Conservation (phyloP, 2,329 filamentous ascomycete species). For the Colletotrichum sp. region DNA sequence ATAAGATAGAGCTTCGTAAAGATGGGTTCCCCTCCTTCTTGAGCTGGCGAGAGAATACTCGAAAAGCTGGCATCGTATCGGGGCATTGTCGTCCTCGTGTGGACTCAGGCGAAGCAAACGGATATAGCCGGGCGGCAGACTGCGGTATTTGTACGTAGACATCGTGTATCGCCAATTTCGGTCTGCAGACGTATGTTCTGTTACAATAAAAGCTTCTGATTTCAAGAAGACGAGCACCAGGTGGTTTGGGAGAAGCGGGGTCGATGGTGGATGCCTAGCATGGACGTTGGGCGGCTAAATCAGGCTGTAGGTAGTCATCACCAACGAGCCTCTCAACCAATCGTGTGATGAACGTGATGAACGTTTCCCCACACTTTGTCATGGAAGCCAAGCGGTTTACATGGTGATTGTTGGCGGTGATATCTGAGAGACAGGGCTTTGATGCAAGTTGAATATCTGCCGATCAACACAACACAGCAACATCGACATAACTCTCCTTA, state of each 20-base stretch:
- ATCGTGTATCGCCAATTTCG: rapidly evolving
- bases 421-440: background rate
- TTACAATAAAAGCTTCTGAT: rapidly evolving
- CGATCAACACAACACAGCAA: no score
- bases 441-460: no score
- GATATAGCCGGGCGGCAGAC: background rate
- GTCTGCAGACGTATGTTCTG: rapidly evolving
- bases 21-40: background rate
- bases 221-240: background rate
- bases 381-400: background rate
- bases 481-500: no score
- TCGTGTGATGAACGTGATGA: no score
- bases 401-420: background rate
- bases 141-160: background rate
- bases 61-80: background rate
- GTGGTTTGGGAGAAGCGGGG: background rate
- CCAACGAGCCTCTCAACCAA: background rate
- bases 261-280: background rate
- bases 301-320: background rate
- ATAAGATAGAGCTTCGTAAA: background rate
- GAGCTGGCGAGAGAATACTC: background rate
- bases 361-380: background rate
- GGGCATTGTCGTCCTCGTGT: background rate
- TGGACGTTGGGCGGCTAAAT: background rate
- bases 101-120: background rate